These are phyloP conservation scores for Orbilia brochopaga DNA, from an alignment of 2,329 filamentous ascomycete species.

Conservation along the genomic window DNA sequence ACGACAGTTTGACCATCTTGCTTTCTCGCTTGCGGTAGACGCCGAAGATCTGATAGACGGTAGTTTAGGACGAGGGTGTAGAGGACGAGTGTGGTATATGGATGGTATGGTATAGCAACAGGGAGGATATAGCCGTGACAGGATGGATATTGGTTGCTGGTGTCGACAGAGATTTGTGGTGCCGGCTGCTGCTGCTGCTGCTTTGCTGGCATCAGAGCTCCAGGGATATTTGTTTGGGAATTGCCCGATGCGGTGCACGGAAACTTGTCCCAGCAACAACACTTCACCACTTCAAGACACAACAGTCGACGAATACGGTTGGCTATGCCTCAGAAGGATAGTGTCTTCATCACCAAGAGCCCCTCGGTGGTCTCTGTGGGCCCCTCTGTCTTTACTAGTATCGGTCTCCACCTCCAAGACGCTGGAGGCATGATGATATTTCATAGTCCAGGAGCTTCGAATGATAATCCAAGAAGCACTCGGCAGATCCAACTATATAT, in stretches of 20 bases:
- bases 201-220: neutral
- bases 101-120: neutral
- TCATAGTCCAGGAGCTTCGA: too few relatives aligned
- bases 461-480: too few relatives aligned
- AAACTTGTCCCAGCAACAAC: constrained; percentile 10
- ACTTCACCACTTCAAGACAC: constrained; percentile 4
- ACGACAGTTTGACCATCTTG: constrained; percentile 31
- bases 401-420: too few relatives aligned
- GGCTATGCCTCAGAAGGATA: too few relatives aligned
- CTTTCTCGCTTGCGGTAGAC: constrained; percentile 5
- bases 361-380: too few relatives aligned
- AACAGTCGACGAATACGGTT: too few relatives aligned
- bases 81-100: too few relatives aligned
- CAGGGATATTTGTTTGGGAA: neutral
- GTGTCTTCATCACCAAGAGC: too few relatives aligned
- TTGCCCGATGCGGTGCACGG: neutral
- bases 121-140: neutral
- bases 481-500: too few relatives aligned
- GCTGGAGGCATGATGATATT: too few relatives aligned
- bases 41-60: too few relatives aligned
- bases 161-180: neutral
- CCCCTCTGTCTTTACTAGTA: too few relatives aligned
- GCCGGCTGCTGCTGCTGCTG: neutral
- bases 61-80: neutral
- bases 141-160: neutral